A percentile compares a stretch with the other conserved stretches of the same genome.
phyloP scores from a whole-genome alignment of 2,329 filamentous ascomycete species.

The Cytospora leucostoma region DNA sequence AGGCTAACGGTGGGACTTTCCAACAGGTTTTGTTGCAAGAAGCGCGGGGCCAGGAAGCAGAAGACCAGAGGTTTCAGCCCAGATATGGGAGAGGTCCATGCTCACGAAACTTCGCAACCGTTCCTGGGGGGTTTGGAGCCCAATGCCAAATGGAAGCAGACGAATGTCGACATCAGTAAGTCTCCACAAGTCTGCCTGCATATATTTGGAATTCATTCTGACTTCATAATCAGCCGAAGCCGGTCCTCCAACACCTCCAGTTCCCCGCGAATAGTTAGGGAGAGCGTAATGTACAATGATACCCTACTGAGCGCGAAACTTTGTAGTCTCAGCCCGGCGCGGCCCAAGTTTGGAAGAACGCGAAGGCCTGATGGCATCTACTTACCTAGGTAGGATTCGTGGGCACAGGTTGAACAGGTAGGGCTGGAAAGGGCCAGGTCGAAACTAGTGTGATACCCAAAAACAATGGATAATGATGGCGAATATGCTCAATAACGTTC shows the following conservation, averaged over 20 bases:
- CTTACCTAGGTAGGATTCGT: no score
- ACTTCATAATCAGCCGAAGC: not conserved
- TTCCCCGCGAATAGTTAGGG: no score
- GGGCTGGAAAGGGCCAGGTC: no score
- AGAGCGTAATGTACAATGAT: no score
- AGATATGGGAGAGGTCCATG: not conserved
- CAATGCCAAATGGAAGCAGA: conserved; percentile 4
- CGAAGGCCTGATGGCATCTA: no score
- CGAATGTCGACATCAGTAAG: conserved; percentile 10
- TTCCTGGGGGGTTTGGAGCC: conserved; percentile 6
- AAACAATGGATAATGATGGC: no score
- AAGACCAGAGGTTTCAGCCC: not conserved
- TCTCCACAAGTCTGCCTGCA: not conserved
- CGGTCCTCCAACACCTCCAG: not conserved
- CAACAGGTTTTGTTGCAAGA: conserved; percentile 8
- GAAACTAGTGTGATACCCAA: no score
- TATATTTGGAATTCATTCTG: not conserved
- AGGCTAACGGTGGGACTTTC: not conserved
- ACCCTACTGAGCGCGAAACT: no score
- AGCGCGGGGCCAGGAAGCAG: not conserved
- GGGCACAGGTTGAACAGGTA: no score
- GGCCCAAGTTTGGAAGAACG: no score
- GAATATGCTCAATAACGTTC: no score
- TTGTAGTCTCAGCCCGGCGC: no score
- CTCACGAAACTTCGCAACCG: conserved; percentile 1